Evolutionary conservation across 768 basidiomycete species (phyloP).

Genomic region (Tricholoma saponaceum): DNA sequence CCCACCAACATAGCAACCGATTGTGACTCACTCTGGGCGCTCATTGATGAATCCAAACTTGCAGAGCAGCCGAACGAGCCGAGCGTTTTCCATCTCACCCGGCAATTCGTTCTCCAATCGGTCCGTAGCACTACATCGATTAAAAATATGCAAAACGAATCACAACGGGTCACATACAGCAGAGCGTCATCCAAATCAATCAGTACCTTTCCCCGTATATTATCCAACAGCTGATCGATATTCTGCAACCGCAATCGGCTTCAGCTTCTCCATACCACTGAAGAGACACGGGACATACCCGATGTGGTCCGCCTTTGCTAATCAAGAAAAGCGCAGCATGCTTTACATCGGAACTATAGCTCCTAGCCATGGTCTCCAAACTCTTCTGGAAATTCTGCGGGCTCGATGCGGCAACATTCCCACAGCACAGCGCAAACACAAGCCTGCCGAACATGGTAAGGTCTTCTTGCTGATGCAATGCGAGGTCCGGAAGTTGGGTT

Average conservation of each 20-base stretch:
- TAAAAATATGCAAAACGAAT: not conserved
- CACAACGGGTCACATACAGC: constrained; percentile 42
- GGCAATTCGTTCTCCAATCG: constrained; percentile 78
- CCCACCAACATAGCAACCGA: not conserved
- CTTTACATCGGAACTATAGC: constrained; percentile 82
- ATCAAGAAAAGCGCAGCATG: constrained; percentile 73
- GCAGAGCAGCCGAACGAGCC: constrained; percentile 82
- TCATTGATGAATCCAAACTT: constrained; percentile 99
- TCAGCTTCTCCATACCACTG: not conserved
- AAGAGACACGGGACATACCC: constrained; percentile 34
- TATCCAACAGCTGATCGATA: constrained; percentile 77
- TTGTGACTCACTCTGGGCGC: constrained; percentile 81
- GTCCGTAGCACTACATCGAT: constrained; percentile 62
- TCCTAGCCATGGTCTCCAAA: constrained; percentile 68
- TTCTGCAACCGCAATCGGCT: constrained; percentile 35
- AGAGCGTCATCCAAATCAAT: constrained; percentile 86
- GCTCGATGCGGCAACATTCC: constrained; percentile 55
- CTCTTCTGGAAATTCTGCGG: constrained; percentile 63
- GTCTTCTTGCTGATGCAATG: constrained; percentile 81
- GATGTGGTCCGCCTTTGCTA: constrained; percentile 64
- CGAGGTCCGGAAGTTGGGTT: constrained; percentile 32
- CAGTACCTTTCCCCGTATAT: constrained; percentile 66
- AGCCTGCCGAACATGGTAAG: constrained; percentile 82
- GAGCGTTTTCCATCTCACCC: constrained; percentile 90
- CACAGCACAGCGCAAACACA: constrained; percentile 74